A percentile compares a stretch with the other conserved stretches of the same genome.
Evolutionary conservation across 352 stramenopile genomes (phyloP).

Genomic region (Pythium dissimile): DNA sequence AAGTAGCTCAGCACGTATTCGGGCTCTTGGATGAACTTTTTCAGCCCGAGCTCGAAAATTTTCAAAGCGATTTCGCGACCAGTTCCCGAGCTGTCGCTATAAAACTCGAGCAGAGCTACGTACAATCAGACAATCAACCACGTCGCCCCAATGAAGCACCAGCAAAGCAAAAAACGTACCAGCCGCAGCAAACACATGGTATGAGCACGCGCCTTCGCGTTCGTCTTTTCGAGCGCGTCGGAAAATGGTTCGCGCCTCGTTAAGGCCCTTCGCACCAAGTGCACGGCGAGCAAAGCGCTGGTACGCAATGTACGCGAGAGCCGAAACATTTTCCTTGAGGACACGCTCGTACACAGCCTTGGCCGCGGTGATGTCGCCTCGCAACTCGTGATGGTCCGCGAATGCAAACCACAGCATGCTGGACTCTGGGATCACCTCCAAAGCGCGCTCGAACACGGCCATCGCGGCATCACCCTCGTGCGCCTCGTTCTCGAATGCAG

Average conservation of each 20-base stretch:
- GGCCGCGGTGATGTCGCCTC: conserved; percentile 53
- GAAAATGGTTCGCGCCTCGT: conserved; percentile 77
- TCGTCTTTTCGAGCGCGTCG: conserved; percentile 81
- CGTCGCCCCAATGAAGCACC: background rate
- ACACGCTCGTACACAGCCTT: conserved; percentile 82
- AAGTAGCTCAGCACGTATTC: conserved; percentile 84
- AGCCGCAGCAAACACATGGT: conserved; percentile 79
- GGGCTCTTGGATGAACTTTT: conserved; percentile 86
- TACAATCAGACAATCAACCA: conserved; percentile 4
- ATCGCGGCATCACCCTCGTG: conserved; percentile 70
- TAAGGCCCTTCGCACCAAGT: conserved; percentile 67
- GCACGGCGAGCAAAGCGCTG: conserved; percentile 79
- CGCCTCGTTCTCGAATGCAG: conserved; percentile 71
- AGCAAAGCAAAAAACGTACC: conserved; percentile 32
- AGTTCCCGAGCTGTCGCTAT: conserved; percentile 76
- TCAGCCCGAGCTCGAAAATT: conserved; percentile 86
- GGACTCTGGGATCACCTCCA: conserved; percentile 81
- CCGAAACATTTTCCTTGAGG: conserved; percentile 67
- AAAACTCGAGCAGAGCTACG: conserved; percentile 80
- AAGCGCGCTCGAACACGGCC: conserved; percentile 60
- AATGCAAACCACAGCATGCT: conserved; percentile 77
- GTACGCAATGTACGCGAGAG: conserved; percentile 82
- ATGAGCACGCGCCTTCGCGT: conserved; percentile 74
- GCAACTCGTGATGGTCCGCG: conserved; percentile 78
- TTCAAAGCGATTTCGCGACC: conserved; percentile 86